Percentiles rank a stretch among this genome's conserved stretches.
phyloP scores from a whole-genome alignment of 306 rosid genomes.

The Begonia fuchsioides region DNA sequence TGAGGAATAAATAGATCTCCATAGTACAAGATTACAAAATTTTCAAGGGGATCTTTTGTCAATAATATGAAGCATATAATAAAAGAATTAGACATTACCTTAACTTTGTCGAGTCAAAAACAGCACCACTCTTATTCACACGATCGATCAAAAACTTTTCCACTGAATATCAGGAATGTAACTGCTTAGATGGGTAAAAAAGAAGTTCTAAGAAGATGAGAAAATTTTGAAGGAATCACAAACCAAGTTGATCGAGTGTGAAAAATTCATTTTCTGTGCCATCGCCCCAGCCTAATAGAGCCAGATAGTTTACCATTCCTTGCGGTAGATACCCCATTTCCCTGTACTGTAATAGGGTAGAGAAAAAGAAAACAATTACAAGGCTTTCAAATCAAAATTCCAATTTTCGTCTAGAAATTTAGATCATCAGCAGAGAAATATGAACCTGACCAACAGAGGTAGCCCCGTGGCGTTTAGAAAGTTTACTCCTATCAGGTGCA shows the following conservation, averaged over 20 bases:
- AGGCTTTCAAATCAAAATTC: not conserved
- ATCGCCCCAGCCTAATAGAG: constrained; percentile 97
- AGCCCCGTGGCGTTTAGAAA: constrained; percentile 96
- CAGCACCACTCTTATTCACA: constrained; percentile 86
- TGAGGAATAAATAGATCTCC: too few relatives aligned
- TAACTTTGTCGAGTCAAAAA: constrained; percentile 71
- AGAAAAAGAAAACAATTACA: not conserved
- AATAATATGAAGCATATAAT: not conserved
- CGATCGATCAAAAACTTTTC: constrained; percentile 76
- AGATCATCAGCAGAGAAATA: constrained; percentile 5
- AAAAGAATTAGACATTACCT: constrained; percentile 26
- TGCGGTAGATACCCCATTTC: constrained; percentile 96
- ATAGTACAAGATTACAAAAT: too few relatives aligned
- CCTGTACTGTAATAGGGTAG: constrained; percentile 44
- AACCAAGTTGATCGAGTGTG: constrained; percentile 71
- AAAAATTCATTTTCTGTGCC: constrained; percentile 93
- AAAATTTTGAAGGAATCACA: constrained; percentile 10
- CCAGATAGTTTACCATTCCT: constrained; percentile 84
- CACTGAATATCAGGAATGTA: constrained; percentile 30
- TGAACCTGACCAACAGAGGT: constrained; percentile 91
- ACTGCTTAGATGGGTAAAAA: not conserved
- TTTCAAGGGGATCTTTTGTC: not conserved
- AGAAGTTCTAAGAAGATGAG: not conserved
- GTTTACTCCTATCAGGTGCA: constrained; percentile 91
- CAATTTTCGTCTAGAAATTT: constrained; percentile 1